These are phyloP conservation scores for Podila epicladia DNA, from an alignment of 192 early-diverging fungal species.

Conservation along the genomic window DNA sequence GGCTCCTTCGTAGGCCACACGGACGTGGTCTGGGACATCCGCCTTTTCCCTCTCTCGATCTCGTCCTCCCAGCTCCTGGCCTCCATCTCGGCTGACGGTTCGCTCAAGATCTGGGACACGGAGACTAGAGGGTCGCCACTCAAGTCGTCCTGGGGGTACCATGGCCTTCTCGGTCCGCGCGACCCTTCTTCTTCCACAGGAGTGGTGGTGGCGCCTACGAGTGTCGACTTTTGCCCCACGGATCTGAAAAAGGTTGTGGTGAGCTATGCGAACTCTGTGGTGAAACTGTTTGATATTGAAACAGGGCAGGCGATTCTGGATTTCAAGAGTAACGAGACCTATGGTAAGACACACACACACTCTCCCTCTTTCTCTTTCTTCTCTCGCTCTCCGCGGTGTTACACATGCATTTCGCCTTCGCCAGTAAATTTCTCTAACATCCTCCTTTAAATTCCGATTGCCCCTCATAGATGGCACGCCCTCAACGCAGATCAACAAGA, in stretches of 20 bases:
- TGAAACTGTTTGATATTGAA: constrained; percentile 83
- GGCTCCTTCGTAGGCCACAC: constrained; percentile 82
- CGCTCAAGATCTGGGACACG: constrained; percentile 85
- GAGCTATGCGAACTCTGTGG: constrained; percentile 67
- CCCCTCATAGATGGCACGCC: constrained; percentile 62
- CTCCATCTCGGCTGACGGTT: constrained; percentile 83
- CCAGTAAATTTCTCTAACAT: neutral
- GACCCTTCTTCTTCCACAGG: neutral
- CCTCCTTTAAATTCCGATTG: no score
- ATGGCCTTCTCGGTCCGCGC: constrained; percentile 21
- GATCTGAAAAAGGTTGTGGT: constrained; percentile 70
- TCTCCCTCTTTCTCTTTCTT: neutral
- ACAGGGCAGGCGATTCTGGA: constrained; percentile 67
- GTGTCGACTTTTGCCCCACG: constrained; percentile 72
- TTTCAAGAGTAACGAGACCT: constrained; percentile 67
- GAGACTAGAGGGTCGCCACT: constrained; percentile 53
- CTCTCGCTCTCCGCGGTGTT: constrained; percentile 5
- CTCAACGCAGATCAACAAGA: constrained; percentile 80
- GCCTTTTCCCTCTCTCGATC: constrained; percentile 66
- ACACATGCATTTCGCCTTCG: neutral
- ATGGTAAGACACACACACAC: constrained; percentile 74
- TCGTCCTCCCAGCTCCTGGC: constrained; percentile 65
- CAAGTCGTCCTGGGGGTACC: constrained; percentile 58
- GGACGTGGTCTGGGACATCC: constrained; percentile 87
- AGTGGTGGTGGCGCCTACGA: constrained; percentile 63